Evolutionary conservation across 2,329 filamentous ascomycete genomes (phyloP).

Genomic region (Leptosphaerulina australis): DNA sequence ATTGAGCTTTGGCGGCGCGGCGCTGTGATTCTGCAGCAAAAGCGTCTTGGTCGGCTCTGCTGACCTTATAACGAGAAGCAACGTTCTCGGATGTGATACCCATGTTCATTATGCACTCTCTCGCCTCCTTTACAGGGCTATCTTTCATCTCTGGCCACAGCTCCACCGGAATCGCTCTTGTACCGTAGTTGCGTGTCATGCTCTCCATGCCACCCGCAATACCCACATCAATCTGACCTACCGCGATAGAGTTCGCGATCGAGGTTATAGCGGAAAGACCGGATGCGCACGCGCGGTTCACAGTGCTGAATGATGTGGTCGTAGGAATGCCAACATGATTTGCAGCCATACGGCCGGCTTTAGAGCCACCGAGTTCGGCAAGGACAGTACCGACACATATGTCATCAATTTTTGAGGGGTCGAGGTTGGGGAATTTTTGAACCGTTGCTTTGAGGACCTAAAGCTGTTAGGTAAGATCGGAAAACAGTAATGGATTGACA

Average conservation of each 20-base stretch:
- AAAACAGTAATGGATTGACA: neutral
- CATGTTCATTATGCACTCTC: slow-evolving; percentile 94
- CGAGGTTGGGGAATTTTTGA: slow-evolving; percentile 72
- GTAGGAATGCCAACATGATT: slow-evolving; percentile 80
- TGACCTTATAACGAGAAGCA: slow-evolving; percentile 74
- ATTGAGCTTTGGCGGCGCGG: slow-evolving; percentile 73
- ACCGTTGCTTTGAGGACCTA: slow-evolving; percentile 70
- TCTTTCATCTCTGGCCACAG: slow-evolving; percentile 76
- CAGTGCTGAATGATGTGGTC: slow-evolving; percentile 78
- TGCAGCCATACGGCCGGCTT: slow-evolving; percentile 89
- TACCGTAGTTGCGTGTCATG: slow-evolving; percentile 92
- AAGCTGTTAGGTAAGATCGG: slow-evolving; percentile 2
- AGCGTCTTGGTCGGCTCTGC: slow-evolving; percentile 77
- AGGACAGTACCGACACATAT: slow-evolving; percentile 87
- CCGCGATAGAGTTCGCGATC: slow-evolving; percentile 76
- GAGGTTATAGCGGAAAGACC: slow-evolving; percentile 77
- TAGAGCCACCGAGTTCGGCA: slow-evolving; percentile 86
- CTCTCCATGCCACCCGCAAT: slow-evolving; percentile 93
- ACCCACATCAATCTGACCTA: slow-evolving; percentile 73
- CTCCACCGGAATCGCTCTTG: slow-evolving; percentile 79
- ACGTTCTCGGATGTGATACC: slow-evolving; percentile 90
- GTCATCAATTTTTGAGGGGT: slow-evolving; percentile 74
- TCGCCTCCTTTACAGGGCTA: slow-evolving; percentile 68
- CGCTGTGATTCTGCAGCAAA: slow-evolving; percentile 78
- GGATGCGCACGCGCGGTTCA: slow-evolving; percentile 85